Conservation (phyloP, 352 stramenopile genomes). For the Globisporangium iwayamae region DNA sequence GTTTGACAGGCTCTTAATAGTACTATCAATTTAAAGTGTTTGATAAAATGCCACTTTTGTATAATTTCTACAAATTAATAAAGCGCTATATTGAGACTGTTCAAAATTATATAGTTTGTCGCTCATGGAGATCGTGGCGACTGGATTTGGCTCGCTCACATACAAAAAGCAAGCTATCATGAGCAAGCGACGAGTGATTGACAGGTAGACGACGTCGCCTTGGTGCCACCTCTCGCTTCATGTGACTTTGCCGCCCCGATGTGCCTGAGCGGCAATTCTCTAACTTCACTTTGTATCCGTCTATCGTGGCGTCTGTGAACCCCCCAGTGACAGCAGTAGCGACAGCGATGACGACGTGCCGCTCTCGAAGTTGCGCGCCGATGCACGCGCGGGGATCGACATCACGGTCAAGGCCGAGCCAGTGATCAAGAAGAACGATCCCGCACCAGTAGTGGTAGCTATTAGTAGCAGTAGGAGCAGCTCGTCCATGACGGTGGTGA, state of each 20-base stretch:
- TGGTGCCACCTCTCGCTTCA: neutral
- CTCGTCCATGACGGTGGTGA: conserved; percentile 12
- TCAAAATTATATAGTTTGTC: too few relatives aligned
- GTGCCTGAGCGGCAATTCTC: neutral
- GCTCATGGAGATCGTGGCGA: too few relatives aligned
- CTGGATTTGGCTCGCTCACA: neutral
- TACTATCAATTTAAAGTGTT: too few relatives aligned
- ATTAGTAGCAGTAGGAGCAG: neutral
- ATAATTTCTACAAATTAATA: too few relatives aligned
- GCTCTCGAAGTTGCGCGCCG: conserved; percentile 55
- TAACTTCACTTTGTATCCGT: neutral
- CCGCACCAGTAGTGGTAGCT: neutral
- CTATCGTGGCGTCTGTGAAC: neutral
- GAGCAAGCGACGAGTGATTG: conserved; percentile 30
- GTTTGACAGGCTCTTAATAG: too few relatives aligned
- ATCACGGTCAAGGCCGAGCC: conserved; percentile 22
- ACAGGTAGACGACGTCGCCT: conserved; percentile 28
- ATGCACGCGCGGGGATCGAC: conserved; percentile 21
- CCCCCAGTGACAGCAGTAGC: conserved; percentile 37
- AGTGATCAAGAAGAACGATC: conserved; percentile 15
- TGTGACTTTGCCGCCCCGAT: neutral
- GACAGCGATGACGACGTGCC: conserved; percentile 81
- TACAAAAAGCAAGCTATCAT: conserved; percentile 10
- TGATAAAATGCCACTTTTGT: too few relatives aligned
- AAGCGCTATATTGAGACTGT: too few relatives aligned